Percentiles rank a stretch among this genome's conserved stretches.
Evolutionary conservation across 2,329 filamentous ascomycete genomes (phyloP).

Genomic region (Ophiostoma sp.): DNA sequence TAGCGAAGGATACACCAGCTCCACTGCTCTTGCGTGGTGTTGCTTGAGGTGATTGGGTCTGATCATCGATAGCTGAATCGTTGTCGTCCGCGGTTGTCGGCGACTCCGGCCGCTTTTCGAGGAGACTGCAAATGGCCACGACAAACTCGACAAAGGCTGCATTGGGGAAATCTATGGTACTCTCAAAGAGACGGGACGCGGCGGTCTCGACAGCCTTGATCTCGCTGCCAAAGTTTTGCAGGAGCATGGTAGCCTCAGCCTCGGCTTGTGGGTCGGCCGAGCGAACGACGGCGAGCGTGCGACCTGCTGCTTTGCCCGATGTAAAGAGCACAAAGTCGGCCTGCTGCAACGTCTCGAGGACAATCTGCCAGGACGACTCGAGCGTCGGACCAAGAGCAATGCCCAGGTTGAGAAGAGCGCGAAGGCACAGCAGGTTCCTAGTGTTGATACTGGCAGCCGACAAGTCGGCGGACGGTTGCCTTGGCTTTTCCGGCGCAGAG

Average conservation of each 20-base stretch:
- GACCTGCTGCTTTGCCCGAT: slow-evolving; percentile 56
- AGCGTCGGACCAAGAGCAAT: slow-evolving; percentile 91
- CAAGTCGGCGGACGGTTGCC: slow-evolving; percentile 60
- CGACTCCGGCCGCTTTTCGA: slow-evolving; percentile 47
- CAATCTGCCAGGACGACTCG: slow-evolving; percentile 80
- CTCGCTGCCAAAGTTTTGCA: slow-evolving; percentile 73
- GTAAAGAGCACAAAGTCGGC: slow-evolving; percentile 83
- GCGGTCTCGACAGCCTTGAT: slow-evolving; percentile 87
- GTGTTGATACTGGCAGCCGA: slow-evolving; percentile 67
- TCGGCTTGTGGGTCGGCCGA: slow-evolving; percentile 52
- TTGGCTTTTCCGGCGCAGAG: slow-evolving; percentile 58
- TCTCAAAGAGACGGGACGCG: slow-evolving; percentile 82
- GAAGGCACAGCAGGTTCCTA: slow-evolving; percentile 83
- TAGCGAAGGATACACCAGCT: no score
- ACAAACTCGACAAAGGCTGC: slow-evolving; percentile 77
- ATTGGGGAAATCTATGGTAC: slow-evolving; percentile 87
- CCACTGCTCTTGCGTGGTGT: not conserved
- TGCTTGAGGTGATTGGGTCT: slow-evolving; percentile 39
- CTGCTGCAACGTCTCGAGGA: slow-evolving; percentile 89
- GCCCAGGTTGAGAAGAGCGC: slow-evolving; percentile 90
- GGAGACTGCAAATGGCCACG: slow-evolving; percentile 69
- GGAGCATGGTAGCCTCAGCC: slow-evolving; percentile 51
- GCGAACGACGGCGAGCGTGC: slow-evolving; percentile 50
- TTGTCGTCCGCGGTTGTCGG: not conserved
- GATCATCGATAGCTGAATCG: slow-evolving; percentile 25